Evolutionary conservation across 106 monocot genomes (phyloP).

Genomic region (Allium fistulosum): DNA sequence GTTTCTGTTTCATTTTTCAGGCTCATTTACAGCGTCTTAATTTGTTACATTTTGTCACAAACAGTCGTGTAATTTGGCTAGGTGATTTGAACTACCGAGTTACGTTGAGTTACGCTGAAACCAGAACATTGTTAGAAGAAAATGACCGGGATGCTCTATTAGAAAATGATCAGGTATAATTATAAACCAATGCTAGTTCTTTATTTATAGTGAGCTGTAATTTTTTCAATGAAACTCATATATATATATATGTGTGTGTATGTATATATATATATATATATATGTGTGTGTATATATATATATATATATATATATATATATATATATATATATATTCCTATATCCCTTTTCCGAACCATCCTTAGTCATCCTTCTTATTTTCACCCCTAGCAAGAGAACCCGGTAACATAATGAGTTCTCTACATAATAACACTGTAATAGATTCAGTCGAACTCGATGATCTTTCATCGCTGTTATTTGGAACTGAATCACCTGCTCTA

Average conservation of each 20-base stretch:
- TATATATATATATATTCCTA: not conserved
- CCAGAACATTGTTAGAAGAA: conserved; percentile 51
- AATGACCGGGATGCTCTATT: conserved; percentile 82
- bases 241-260: no score
- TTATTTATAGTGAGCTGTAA: no score
- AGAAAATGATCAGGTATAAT: conserved; percentile 67
- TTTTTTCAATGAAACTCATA: not conserved
- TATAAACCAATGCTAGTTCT: no score
- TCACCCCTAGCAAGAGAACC: not conserved
- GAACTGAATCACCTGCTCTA: no score
- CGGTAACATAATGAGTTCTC: not conserved
- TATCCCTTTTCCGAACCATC: not conserved
- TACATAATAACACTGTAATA: not conserved
- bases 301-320: not conserved
- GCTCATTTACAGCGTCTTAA: no score
- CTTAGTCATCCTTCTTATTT: not conserved
- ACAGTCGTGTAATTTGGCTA: conserved; percentile 78
- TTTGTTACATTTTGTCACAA: not conserved
- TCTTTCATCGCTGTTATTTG: no score
- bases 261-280: no score
- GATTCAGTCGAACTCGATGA: not conserved
- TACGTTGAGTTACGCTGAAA: conserved; percentile 55
- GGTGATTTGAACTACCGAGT: conserved; percentile 87
- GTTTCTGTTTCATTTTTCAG: not conserved
- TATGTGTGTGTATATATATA: no score